These are phyloP conservation scores for Cantharellus anzutake DNA, from an alignment of 768 basidiomycete genomes.

Conservation along the genomic window DNA sequence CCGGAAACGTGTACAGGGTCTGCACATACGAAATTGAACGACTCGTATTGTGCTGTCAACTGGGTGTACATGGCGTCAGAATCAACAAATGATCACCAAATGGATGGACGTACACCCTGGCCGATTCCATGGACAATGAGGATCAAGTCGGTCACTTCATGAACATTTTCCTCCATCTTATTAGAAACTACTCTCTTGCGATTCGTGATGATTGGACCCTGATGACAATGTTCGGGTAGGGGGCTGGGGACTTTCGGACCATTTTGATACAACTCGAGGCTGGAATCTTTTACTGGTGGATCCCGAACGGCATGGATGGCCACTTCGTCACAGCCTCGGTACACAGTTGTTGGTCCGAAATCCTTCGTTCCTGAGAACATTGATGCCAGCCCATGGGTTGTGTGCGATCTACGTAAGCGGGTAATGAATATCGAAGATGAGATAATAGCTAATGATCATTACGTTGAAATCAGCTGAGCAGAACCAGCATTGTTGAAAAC, in stretches of 20 bases:
- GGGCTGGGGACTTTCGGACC: too few relatives aligned
- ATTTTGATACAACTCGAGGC: too few relatives aligned
- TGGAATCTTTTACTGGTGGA: not conserved
- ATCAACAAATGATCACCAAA: not conserved
- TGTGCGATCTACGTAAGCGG: not conserved
- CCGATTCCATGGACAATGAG: constrained; percentile 27
- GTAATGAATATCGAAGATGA: too few relatives aligned
- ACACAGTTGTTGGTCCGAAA: constrained; percentile 16
- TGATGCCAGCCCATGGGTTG: not conserved
- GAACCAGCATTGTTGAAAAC: constrained; percentile 22
- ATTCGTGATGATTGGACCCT: too few relatives aligned
- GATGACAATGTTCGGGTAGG: too few relatives aligned
- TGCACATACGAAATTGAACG: constrained; percentile 21
- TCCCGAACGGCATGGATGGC: not conserved
- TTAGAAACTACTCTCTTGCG: not conserved
- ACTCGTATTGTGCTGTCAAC: constrained; percentile 22
- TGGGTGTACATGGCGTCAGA: not conserved
- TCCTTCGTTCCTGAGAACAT: not conserved
- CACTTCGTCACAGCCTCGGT: constrained; percentile 21
- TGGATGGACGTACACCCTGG: constrained; percentile 11
- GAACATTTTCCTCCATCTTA: constrained; percentile 11
- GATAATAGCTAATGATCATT: too few relatives aligned
- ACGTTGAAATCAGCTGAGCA: constrained; percentile 19
- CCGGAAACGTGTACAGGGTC: not conserved
- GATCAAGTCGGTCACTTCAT: constrained; percentile 24